These are phyloP conservation scores for Rubroshorea leprosula DNA, from an alignment of 345 rosid genomes.

Conservation along the genomic window DNA sequence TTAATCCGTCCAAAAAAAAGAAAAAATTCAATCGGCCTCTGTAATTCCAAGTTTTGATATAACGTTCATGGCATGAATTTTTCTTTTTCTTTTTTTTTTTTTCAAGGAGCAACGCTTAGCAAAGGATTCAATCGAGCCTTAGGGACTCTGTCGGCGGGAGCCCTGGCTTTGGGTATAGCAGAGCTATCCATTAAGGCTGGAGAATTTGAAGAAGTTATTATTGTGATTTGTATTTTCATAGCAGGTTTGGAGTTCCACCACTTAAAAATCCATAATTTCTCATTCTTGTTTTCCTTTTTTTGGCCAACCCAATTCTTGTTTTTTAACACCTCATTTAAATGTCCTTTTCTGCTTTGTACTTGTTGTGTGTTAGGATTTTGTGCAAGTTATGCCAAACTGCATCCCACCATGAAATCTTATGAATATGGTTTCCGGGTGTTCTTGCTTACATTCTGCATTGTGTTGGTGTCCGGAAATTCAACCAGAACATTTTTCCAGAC, in stretches of 20 bases:
- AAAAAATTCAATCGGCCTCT: not conserved
- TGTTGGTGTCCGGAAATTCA: conserved; percentile 67
- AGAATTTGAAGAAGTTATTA: conserved; percentile 37
- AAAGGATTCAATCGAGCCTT: conserved; percentile 88
- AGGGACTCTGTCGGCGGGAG: conserved; percentile 86
- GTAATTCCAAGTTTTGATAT: not conserved
- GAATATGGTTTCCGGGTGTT: conserved; percentile 86
- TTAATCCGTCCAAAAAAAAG: not conserved
- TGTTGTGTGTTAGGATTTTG: conserved; percentile 41
- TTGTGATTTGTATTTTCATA: conserved; percentile 56
- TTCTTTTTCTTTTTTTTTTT: not conserved
- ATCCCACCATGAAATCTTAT: conserved; percentile 68
- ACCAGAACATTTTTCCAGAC: conserved; percentile 42
- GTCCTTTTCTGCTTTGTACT: not conserved
- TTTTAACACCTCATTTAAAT: not conserved
- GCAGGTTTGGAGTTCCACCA: conserved; percentile 46
- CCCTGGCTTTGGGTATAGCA: conserved; percentile 71
- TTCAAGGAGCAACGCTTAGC: conserved; percentile 86
- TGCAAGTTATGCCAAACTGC: conserved; percentile 59
- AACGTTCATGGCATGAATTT: not conserved
- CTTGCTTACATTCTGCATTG: conserved; percentile 83
- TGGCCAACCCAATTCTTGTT: no score
- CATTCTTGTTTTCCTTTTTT: no score
- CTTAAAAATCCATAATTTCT: not conserved
- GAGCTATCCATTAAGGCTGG: conserved; percentile 45